Percentiles rank a stretch among this genome's conserved stretches.
Evolutionary conservation across 1,284 basidiomycete species (phyloP).

Genomic region (Heterobasidion parviporum): DNA sequence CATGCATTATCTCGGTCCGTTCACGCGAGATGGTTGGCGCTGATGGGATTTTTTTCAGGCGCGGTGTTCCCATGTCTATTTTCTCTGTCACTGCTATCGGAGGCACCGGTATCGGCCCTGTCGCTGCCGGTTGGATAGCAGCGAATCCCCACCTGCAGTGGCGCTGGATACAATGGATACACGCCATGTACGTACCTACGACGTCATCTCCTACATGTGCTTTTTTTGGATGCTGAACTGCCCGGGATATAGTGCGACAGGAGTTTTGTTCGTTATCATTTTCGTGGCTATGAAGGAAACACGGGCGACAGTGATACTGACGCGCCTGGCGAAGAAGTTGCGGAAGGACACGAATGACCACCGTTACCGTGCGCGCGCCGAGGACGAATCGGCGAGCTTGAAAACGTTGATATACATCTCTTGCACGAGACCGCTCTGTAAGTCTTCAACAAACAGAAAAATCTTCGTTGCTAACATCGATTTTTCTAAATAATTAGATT

Average conservation of each 20-base stretch:
- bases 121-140: conserved; percentile 66
- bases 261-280: conserved; percentile 32
- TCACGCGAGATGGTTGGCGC: no score
- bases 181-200: conserved; percentile 43
- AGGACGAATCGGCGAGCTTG: conserved; percentile 53
- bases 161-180: conserved; percentile 82
- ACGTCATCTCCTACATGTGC: not conserved
- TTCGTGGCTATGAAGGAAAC: conserved; percentile 54
- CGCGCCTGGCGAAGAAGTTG: conserved; percentile 45
- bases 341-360: conserved; percentile 56
- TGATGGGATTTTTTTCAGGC: conserved; percentile 25
- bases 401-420: conserved; percentile 53
- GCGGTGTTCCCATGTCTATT: conserved; percentile 66
- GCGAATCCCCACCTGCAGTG: conserved; percentile 52
- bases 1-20: no score
- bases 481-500: conserved; percentile 26
- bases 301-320: conserved; percentile 54
- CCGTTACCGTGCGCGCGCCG: conserved; percentile 53
- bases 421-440: conserved; percentile 62
- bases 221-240: not conserved
- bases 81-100: conserved; percentile 53
- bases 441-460: conserved; percentile 16
- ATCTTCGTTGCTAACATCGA: not conserved
- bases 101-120: conserved; percentile 57
- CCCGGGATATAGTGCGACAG: conserved; percentile 29